Percentiles rank a stretch among this genome's conserved stretches.
Conservation (phyloP, 768 basidiomycete species). For the Mycena kentingensis region DNA sequence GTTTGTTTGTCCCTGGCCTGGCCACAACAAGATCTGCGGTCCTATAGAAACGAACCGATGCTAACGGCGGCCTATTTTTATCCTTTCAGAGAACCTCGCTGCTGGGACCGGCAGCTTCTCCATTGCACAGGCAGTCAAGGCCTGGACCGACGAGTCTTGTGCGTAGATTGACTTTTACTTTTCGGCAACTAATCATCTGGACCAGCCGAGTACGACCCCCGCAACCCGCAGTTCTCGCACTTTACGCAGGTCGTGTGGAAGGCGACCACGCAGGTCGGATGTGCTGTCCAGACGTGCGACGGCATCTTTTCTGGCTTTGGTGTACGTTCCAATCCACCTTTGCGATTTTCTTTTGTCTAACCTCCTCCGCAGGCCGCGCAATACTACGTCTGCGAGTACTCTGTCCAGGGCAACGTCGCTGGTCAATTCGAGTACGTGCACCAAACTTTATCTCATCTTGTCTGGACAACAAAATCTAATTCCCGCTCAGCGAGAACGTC, state of each 20-base stretch:
- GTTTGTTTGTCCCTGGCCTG: too few relatives aligned
- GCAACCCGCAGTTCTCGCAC: constrained; percentile 61
- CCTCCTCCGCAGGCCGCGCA: constrained; percentile 46
- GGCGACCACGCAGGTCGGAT: constrained; percentile 60
- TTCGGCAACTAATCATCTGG: not conserved
- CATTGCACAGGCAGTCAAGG: constrained; percentile 51
- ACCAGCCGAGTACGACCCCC: constrained; percentile 58
- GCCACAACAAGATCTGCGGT: too few relatives aligned
- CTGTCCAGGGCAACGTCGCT: constrained; percentile 61
- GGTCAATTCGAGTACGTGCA: constrained; percentile 60
- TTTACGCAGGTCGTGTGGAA: constrained; percentile 84
- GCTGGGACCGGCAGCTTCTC: constrained; percentile 65
- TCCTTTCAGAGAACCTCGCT: constrained; percentile 66
- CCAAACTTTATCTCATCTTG: not conserved
- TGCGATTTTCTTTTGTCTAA: not conserved
- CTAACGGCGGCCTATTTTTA: too few relatives aligned
- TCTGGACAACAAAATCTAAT: not conserved
- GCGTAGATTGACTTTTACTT: constrained; percentile 29
- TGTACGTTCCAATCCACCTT: constrained; percentile 38
- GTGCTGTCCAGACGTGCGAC: constrained; percentile 56
- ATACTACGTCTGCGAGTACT: constrained; percentile 73
- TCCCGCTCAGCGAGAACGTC: constrained; percentile 42
- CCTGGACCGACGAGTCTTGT: constrained; percentile 73
- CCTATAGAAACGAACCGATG: too few relatives aligned
- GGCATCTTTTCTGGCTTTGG: constrained; percentile 63